Conservation (phyloP, 169 alveolate genomes). For the Perkinsus olseni region DNA sequence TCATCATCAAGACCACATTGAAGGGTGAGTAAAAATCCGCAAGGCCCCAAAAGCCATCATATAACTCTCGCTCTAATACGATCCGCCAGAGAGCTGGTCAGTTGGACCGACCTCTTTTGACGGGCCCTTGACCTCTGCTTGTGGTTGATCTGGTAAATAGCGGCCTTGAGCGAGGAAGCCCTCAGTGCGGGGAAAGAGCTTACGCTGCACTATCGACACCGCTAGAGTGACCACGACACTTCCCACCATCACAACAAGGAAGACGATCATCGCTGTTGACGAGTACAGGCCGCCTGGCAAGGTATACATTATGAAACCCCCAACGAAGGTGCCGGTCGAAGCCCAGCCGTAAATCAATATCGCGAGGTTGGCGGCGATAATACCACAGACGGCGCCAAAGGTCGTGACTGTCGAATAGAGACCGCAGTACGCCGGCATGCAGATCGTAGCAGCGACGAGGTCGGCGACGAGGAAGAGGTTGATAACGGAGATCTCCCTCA, state of each 20-base stretch:
- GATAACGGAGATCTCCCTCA: background rate
- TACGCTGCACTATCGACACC: background rate
- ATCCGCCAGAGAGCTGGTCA: too few species aligned
- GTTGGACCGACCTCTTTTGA: too few species aligned
- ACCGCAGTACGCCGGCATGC: background rate
- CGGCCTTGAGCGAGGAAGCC: background rate
- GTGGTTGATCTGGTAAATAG: background rate
- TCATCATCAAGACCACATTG: too few species aligned
- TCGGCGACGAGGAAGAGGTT: background rate
- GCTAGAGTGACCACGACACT: background rate
- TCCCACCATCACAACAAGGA: background rate
- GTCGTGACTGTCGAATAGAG: background rate
- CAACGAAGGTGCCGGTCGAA: background rate
- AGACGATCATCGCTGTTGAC: background rate
- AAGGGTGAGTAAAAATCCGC: too few species aligned
- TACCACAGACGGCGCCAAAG: background rate
- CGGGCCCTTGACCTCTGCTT: background rate
- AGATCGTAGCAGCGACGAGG: background rate
- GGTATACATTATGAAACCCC: background rate
- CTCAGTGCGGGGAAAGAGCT: background rate
- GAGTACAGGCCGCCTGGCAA: background rate
- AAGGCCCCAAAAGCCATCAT: too few species aligned
- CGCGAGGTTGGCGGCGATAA: background rate
- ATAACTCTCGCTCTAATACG: too few species aligned
- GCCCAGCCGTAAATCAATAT: background rate